Conservation (phyloP, 2,329 filamentous ascomycete genomes). For the Mycosphaerella arachidis region DNA sequence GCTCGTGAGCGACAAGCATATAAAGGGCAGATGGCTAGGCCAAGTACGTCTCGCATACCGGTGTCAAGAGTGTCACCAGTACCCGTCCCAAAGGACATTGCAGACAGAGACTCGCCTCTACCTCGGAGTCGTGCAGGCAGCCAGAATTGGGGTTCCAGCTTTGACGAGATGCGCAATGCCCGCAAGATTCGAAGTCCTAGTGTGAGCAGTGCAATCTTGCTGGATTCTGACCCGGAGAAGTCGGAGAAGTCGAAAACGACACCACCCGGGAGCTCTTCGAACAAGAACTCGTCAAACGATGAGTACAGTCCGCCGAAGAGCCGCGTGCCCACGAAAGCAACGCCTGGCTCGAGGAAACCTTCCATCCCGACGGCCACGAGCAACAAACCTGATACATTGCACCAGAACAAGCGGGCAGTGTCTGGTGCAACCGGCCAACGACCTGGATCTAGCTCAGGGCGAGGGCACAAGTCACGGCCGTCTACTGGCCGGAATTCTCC, state of each 20-base stretch:
- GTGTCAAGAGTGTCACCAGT: slow-evolving; percentile 74
- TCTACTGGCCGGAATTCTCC: slow-evolving; percentile 63
- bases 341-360: slow-evolving; percentile 24
- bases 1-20: slow-evolving; percentile 44
- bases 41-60: slow-evolving; percentile 73
- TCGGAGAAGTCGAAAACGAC: slow-evolving; percentile 32
- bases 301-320: slow-evolving; percentile 37
- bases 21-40: slow-evolving; percentile 46
- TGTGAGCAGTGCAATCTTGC: slow-evolving; percentile 48
- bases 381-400: slow-evolving; percentile 19
- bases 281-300: slow-evolving; percentile 18
- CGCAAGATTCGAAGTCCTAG: slow-evolving; percentile 65
- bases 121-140: slow-evolving; percentile 57
- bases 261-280: slow-evolving; percentile 34
- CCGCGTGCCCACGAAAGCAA: slow-evolving; percentile 36
- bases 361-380: slow-evolving; percentile 9
- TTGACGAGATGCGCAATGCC: slow-evolving; percentile 40
- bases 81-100: slow-evolving; percentile 65
- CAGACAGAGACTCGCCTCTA: slow-evolving; percentile 69
- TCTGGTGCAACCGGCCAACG: slow-evolving; percentile 7
- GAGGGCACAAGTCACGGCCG: slow-evolving; percentile 35
- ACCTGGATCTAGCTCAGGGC: slow-evolving; percentile 24
- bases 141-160: slow-evolving; percentile 53
- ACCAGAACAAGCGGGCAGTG: slow-evolving; percentile 8
- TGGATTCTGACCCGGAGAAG: slow-evolving; percentile 45